Evolutionary conservation across 371 early-diverging fungal species (phyloP).

Genomic region (Mortierella sp.): DNA sequence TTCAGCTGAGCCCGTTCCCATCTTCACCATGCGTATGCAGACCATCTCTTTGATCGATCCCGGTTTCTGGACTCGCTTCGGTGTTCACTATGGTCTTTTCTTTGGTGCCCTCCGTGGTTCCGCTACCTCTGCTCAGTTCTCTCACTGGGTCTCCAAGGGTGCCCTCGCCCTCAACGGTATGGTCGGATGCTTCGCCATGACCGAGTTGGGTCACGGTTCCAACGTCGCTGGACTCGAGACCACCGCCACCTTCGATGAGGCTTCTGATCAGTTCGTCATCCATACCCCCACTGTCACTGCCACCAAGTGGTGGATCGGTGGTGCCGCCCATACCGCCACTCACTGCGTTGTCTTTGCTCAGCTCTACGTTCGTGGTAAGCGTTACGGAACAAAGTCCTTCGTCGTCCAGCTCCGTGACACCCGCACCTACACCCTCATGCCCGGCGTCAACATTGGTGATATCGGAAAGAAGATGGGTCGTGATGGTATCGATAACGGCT

Average conservation of each 20-base stretch:
- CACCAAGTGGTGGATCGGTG: slow-evolving; percentile 99
- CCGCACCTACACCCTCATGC: slow-evolving; percentile 66
- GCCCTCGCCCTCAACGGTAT: slow-evolving; percentile 86
- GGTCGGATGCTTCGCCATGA: slow-evolving; percentile 94
- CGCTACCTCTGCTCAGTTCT: slow-evolving; percentile 87
- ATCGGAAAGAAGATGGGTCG: slow-evolving; percentile 85
- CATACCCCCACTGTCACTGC: slow-evolving; percentile 93
- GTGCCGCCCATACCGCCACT: slow-evolving; percentile 89
- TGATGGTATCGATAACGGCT: slow-evolving; percentile 89
- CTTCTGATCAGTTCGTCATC: slow-evolving; percentile 87
- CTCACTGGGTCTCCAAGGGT: slow-evolving; percentile 91
- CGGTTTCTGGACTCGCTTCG: slow-evolving; percentile 93
- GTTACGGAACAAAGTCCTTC: slow-evolving; percentile 85
- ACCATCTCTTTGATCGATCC: slow-evolving; percentile 87
- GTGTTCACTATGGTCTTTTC: slow-evolving; percentile 94
- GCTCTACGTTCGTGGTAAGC: slow-evolving; percentile 80
- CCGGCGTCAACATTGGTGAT: slow-evolving; percentile 80
- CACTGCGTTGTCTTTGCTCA: slow-evolving; percentile 87
- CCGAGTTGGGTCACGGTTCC: slow-evolving; percentile 91
- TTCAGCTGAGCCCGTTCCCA: slow-evolving; percentile 78
- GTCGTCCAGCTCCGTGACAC: slow-evolving; percentile 79
- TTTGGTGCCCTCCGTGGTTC: slow-evolving; percentile 91
- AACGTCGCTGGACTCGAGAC: slow-evolving; percentile 95
- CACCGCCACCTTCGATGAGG: slow-evolving; percentile 90
- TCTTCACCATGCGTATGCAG: slow-evolving; percentile 86